These are phyloP conservation scores for Colletotrichum neosansevieriae DNA, from an alignment of 2,329 filamentous ascomycete genomes.

Conservation along the genomic window DNA sequence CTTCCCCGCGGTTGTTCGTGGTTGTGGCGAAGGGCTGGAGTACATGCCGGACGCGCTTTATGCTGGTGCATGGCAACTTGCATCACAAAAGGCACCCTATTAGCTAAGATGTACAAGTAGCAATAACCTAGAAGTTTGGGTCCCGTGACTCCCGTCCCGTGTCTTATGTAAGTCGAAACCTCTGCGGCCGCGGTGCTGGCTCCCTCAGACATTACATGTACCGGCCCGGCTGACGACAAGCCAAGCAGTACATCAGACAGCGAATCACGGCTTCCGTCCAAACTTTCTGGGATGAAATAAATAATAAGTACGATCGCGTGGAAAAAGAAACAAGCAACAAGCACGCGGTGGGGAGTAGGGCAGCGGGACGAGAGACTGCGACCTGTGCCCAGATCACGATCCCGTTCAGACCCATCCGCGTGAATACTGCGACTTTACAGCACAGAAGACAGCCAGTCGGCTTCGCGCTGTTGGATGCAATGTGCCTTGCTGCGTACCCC, in stretches of 20 bases:
- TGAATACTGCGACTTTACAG: constrained; percentile 32
- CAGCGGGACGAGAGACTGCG: background rate
- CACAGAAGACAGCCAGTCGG: constrained; percentile 24
- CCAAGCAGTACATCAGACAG: constrained; percentile 36
- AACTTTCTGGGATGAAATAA: constrained; percentile 31
- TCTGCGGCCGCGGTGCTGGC: constrained; percentile 30
- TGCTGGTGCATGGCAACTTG: background rate
- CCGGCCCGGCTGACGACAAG: constrained; percentile 4
- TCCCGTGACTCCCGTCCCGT: background rate
- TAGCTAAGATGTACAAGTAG: constrained; percentile 29
- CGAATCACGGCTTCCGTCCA: constrained; percentile 22
- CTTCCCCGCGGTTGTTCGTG: too few species aligned
- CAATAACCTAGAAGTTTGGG: constrained; percentile 2
- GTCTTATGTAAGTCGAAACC: constrained; percentile 36
- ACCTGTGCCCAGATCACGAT: constrained; percentile 19
- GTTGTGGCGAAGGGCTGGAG: background rate
- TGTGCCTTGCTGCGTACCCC: constrained; percentile 31
- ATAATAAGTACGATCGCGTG: background rate
- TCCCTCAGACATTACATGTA: constrained; percentile 29
- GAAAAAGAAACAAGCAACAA: constrained; percentile 25
- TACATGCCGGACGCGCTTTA: background rate
- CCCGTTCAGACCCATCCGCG: constrained; percentile 30
- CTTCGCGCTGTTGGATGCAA: constrained; percentile 28
- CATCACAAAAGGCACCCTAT: constrained; percentile 22
- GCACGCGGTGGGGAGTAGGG: constrained; percentile 9